Evolutionary conservation across 768 basidiomycete species (phyloP).

Genomic region (Plicaturopsis crispa): DNA sequence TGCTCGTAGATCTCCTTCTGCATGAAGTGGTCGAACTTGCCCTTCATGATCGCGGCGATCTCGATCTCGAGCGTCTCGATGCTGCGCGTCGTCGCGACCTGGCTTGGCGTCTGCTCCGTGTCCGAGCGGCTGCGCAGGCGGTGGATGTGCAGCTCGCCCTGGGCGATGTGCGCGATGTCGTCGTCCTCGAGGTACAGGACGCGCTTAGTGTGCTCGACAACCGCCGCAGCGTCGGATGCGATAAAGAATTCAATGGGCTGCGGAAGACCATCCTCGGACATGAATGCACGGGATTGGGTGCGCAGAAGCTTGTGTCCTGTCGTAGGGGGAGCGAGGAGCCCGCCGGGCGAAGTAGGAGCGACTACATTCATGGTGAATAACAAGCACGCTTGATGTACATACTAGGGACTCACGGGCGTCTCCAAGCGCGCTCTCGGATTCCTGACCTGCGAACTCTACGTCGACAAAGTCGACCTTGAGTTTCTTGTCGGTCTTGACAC

Average conservation of each 20-base stretch:
- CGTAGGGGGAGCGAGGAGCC: constrained; percentile 61
- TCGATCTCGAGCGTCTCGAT: constrained; percentile 99
- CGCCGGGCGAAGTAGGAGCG: constrained; percentile 43
- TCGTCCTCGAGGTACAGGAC: constrained; percentile 98
- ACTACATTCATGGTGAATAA: constrained; percentile 16
- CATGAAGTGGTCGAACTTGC: constrained; percentile 99
- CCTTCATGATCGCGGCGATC: constrained; percentile 99
- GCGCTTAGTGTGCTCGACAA: constrained; percentile 98
- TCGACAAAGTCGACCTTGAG: constrained; percentile 99
- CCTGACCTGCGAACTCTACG: constrained; percentile 85
- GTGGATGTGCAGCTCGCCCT: constrained; percentile 98
- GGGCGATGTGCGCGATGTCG: constrained; percentile 95
- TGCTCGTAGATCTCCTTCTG: constrained; percentile 99
- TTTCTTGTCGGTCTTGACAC: constrained; percentile 99
- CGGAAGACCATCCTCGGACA: constrained; percentile 96
- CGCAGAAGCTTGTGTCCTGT: constrained; percentile 76
- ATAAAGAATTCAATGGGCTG: constrained; percentile 99
- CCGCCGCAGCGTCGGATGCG: constrained; percentile 92
- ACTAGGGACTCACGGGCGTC: no score
- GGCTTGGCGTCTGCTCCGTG: constrained; percentile 49
- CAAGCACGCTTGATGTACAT: no score
- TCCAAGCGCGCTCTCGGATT: constrained; percentile 45
- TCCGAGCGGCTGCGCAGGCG: constrained; percentile 89
- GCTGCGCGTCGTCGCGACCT: constrained; percentile 71
- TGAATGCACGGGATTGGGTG: constrained; percentile 95